Percentiles rank a stretch among this genome's conserved stretches.
Evolutionary conservation across 2,329 filamentous ascomycete species (phyloP).

Genomic region (Chrysoporthe cubensis): DNA sequence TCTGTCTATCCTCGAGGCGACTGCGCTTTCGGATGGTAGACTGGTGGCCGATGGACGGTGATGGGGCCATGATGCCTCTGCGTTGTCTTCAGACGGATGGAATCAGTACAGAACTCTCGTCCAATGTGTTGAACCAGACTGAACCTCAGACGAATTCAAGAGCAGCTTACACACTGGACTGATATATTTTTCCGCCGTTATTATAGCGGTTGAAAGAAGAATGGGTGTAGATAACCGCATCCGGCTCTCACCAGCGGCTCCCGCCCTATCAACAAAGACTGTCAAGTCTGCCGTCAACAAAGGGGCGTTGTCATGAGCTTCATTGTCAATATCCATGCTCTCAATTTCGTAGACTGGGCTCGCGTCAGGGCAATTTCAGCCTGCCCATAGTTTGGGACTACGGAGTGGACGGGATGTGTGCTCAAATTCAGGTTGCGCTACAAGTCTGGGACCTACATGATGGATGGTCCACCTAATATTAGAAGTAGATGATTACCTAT

Average conservation of each 20-base stretch:
- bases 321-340: not conserved
- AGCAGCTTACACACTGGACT: not conserved
- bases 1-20: not conserved
- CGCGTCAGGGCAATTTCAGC: not conserved
- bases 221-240: not conserved
- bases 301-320: not conserved
- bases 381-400: too few relatives aligned
- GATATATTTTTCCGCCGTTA: not conserved
- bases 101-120: not conserved
- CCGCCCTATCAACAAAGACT: slow-evolving; percentile 1
- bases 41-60: not conserved
- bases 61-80: not conserved
- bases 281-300: slow-evolving; percentile 9
- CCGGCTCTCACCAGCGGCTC: not conserved
- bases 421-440: too few relatives aligned
- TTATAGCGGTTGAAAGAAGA: not conserved
- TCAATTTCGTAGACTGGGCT: not conserved
- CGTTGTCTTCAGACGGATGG: not conserved
- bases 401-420: too few relatives aligned
- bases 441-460: too few relatives aligned
- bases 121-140: not conserved
- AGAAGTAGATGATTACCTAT: too few relatives aligned
- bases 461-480: too few relatives aligned
- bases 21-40: not conserved
- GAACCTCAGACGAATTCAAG: not conserved